Percentiles rank a stretch among this genome's conserved stretches.
Conservation (phyloP, 306 rosid species). For the Lathyrus tuberosus region DNA sequence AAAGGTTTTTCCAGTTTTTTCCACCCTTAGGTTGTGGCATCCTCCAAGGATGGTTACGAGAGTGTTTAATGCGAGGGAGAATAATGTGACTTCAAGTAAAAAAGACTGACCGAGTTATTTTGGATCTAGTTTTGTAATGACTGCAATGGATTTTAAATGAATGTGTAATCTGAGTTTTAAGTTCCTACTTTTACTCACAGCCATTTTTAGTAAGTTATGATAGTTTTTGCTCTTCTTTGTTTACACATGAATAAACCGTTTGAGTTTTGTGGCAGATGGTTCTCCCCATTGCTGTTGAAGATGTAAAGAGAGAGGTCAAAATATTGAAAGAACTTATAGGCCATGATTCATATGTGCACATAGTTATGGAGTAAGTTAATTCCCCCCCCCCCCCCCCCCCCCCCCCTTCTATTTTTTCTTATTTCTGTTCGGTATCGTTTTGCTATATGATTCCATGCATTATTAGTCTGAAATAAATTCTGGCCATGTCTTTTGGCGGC, state of each 20-base stretch:
- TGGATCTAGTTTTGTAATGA: constrained; percentile 8
- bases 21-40: background rate
- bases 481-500: constrained; percentile 15
- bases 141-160: background rate
- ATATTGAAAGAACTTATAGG: constrained; percentile 88
- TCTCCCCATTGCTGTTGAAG: constrained; percentile 97
- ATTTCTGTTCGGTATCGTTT: constrained; percentile 16
- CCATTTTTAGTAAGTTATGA: background rate
- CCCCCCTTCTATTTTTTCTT: constrained; percentile 29
- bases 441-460: constrained; percentile 32
- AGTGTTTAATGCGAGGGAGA: constrained; percentile 16
- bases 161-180: constrained; percentile 29
- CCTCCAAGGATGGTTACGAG: background rate
- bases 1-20: background rate
- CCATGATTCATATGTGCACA: constrained; percentile 88
- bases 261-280: constrained; percentile 80
- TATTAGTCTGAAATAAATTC: constrained; percentile 1
- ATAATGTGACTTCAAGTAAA: constrained; percentile 24
- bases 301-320: constrained; percentile 94
- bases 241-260: constrained; percentile 27
- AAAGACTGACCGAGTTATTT: background rate
- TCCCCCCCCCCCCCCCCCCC: no score
- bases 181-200: background rate
- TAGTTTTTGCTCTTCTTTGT: constrained; percentile 11
- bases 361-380: constrained; percentile 95